These are phyloP conservation scores for Posidonia australis DNA, from an alignment of 106 monocot species.

Conservation along the genomic window DNA sequence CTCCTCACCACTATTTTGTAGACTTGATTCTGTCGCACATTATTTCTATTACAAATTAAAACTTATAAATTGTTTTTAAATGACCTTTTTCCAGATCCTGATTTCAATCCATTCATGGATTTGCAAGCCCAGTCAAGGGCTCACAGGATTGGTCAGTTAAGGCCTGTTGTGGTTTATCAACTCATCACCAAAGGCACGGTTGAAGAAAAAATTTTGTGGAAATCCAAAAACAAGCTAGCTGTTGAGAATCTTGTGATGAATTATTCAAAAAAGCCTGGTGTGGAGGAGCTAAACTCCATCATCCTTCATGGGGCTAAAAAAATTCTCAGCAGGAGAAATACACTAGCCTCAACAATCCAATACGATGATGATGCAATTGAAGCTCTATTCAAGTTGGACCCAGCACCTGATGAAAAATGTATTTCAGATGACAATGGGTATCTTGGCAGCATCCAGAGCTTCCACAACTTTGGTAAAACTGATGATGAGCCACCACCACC, in stretches of 20 bases:
- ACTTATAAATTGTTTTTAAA: no score
- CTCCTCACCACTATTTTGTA: no score
- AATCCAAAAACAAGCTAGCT: conserved; percentile 46
- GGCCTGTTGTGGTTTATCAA: conserved; percentile 45
- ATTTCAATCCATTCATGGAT: conserved; percentile 58
- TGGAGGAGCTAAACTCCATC: conserved; percentile 26
- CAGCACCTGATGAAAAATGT: conserved; percentile 26
- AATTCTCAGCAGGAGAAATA: conserved; percentile 27
- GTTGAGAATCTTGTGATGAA: conserved; percentile 48
- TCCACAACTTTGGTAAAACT: conserved; percentile 27
- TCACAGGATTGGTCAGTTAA: conserved; percentile 44
- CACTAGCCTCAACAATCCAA: conserved; percentile 19
- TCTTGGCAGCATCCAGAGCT: conserved; percentile 43
- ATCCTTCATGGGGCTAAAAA: conserved; percentile 35
- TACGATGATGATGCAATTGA: conserved; percentile 45
- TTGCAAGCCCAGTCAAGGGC: conserved; percentile 55
- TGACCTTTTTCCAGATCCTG: conserved; percentile 61
- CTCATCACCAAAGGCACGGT: conserved; percentile 48
- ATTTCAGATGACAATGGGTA: conserved; percentile 38
- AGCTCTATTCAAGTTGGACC: conserved; percentile 35
- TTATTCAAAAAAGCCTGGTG: conserved; percentile 20
- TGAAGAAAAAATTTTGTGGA: conserved; percentile 45
- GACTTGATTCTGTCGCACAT: no score
- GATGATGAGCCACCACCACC: conserved; percentile 5
- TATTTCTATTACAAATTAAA: no score